These are phyloP conservation scores for Trichophyton simii DNA, from an alignment of 2,329 filamentous ascomycete genomes.

Conservation along the genomic window DNA sequence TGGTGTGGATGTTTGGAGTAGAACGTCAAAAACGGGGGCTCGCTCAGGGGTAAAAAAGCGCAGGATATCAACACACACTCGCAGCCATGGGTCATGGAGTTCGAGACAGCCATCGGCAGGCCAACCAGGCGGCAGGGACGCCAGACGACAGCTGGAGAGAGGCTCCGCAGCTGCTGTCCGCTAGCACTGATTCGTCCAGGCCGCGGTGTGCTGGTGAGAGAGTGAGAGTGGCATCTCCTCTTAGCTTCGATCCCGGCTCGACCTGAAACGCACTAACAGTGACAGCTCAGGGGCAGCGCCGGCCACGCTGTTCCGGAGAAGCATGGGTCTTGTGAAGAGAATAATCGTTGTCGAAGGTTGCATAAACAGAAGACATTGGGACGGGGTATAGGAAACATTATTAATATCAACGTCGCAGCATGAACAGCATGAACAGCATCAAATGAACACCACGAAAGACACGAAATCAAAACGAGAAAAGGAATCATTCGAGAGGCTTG, in stretches of 20 bases:
- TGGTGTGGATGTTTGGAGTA: neutral
- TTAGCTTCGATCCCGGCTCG: neutral
- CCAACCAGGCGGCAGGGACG: neutral
- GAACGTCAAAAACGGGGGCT: neutral
- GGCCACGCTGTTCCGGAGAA: neutral
- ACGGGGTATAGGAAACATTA: neutral
- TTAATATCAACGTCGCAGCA: neutral
- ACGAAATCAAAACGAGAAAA: neutral
- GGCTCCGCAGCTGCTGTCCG: neutral
- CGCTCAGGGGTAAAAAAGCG: neutral
- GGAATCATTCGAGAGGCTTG: neutral
- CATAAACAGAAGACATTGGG: neutral
- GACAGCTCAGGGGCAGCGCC: neutral
- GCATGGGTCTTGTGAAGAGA: neutral
- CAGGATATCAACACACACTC: neutral
- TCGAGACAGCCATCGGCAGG: neutral
- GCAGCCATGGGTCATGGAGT: neutral
- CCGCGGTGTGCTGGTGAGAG: neutral
- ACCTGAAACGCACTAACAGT: constrained; percentile 1
- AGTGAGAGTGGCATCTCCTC: neutral
- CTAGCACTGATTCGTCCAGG: neutral
- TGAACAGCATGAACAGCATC: neutral
- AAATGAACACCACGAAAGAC: neutral
- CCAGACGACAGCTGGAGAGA: neutral
- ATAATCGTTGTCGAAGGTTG: neutral